phyloP scores from a whole-genome alignment of 805 yeast genomes.

The Monosporozyma yasuniensis region DNA sequence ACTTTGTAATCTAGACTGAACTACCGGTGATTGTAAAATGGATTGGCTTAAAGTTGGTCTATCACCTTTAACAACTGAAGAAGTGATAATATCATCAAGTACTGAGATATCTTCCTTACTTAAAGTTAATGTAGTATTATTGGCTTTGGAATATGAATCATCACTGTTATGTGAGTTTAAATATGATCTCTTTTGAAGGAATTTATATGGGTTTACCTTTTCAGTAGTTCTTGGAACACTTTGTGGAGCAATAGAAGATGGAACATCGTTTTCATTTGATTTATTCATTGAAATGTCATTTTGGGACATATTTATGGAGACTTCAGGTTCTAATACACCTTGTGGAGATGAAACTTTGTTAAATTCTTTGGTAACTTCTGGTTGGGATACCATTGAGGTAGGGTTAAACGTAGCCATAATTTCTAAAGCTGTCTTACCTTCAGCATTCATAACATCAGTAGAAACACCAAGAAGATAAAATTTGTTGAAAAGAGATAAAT shows the following conservation, averaged over 20 bases:
- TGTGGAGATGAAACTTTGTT: background rate
- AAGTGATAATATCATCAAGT: slow-evolving; percentile 19
- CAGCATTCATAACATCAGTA: slow-evolving; percentile 23
- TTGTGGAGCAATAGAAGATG: background rate
- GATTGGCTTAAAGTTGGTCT: slow-evolving; percentile 12
- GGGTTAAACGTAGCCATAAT: slow-evolving; percentile 8
- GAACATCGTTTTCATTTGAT: background rate
- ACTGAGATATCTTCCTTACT: slow-evolving; percentile 18
- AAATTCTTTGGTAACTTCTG: background rate
- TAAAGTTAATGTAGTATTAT: slow-evolving; percentile 5
- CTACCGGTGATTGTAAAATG: slow-evolving; percentile 16
- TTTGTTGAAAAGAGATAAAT: slow-evolving; percentile 26
- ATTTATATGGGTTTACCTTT: background rate
- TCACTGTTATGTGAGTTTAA: background rate
- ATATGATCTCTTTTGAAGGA: background rate
- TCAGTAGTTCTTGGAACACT: background rate
- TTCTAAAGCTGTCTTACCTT: slow-evolving; percentile 23
- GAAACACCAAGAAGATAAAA: slow-evolving; percentile 28
- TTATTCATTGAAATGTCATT: background rate
- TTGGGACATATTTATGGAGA: background rate
- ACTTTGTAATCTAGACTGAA: background rate
- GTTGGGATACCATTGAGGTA: slow-evolving; percentile 11
- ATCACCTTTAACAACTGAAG: slow-evolving; percentile 16
- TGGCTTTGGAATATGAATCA: background rate
- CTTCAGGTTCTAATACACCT: background rate